These are phyloP conservation scores for Coffea canephora DNA, from an alignment of 257 asterid genomes.

Conservation along the genomic window DNA sequence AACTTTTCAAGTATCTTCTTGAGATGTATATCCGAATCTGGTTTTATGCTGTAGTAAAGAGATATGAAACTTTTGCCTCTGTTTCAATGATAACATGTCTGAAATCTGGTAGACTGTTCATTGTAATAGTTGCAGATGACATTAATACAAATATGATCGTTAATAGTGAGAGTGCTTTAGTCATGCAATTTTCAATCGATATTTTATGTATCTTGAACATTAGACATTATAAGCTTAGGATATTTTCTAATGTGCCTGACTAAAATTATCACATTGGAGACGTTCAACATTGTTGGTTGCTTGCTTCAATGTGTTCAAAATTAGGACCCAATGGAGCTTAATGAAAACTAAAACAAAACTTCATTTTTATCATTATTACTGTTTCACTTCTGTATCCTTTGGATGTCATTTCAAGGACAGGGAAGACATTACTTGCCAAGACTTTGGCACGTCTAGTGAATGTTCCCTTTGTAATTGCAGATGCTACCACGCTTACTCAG, in stretches of 20 bases:
- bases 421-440: conserved; percentile 97
- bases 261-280: neutral
- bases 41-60: neutral
- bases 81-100: neutral
- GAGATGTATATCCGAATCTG: neutral
- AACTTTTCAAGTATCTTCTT: neutral
- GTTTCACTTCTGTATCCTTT: conserved; percentile 55
- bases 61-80: neutral
- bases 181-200: neutral
- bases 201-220: neutral
- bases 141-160: neutral
- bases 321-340: neutral
- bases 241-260: neutral
- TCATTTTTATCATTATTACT: conserved; percentile 28
- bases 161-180: neutral
- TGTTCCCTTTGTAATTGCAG: conserved; percentile 97
- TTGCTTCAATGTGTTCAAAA: neutral
- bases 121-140: neutral
- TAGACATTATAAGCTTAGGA: neutral
- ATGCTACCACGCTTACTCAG: conserved; percentile 99
- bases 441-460: conserved; percentile 96
- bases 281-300: neutral
- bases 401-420: conserved; percentile 82
- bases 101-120: neutral
- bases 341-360: neutral